Evolutionary conservation across 2,329 filamentous ascomycete species (phyloP).

Genomic region (Dactylonectria macrodidyma): DNA sequence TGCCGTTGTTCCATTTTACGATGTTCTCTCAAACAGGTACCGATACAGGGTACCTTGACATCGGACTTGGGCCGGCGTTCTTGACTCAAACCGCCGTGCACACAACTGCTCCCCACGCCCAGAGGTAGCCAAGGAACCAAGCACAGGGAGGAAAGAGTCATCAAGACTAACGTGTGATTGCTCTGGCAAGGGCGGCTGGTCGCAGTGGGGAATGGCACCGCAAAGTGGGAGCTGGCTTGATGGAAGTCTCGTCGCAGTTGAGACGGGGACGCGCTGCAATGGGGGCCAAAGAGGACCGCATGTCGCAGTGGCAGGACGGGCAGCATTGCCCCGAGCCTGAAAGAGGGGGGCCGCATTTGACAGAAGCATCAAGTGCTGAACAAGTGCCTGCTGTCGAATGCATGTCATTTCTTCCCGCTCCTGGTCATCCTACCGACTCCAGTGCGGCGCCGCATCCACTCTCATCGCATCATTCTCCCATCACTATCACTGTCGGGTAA

Average conservation of each 20-base stretch:
- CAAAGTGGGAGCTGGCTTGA: neutral
- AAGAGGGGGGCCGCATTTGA: neutral
- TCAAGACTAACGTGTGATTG: neutral
- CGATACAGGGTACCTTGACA: no score
- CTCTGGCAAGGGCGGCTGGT: neutral
- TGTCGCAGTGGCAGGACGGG: neutral
- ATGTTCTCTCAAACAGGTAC: neutral
- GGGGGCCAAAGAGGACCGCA: neutral
- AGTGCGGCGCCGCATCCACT: neutral
- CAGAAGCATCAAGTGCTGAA: neutral
- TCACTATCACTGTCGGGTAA: no score
- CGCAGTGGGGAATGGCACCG: neutral
- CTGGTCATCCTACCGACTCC: neutral
- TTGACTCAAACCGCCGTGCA: neutral
- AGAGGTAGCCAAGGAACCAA: neutral
- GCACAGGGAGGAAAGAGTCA: neutral
- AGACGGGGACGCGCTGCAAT: neutral
- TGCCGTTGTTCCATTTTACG: no score
- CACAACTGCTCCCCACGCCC: neutral
- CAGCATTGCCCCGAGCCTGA: no score
- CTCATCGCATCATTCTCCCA: no score
- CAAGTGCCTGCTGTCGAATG: neutral
- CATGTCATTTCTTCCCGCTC: constrained; percentile 8
- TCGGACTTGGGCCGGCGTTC: neutral
- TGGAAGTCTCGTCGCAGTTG: neutral